phyloP scores from a whole-genome alignment of 2,329 filamentous ascomycete genomes.

The Calonectria leucothoes region DNA sequence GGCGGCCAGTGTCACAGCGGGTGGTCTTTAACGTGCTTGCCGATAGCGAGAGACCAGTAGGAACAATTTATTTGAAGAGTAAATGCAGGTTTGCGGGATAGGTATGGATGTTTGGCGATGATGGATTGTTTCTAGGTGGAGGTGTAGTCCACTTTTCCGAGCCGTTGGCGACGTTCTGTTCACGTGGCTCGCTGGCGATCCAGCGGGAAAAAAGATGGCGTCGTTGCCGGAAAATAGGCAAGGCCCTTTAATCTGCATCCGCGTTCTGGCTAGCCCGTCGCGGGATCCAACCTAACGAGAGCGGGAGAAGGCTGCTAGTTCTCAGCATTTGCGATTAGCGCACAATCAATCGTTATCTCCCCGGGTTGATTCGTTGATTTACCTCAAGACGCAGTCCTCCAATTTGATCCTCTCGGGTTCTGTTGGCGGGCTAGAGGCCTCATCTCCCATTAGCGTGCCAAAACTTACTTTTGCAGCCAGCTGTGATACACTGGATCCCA shows the following conservation, averaged over 20 bases:
- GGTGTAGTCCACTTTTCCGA: background rate
- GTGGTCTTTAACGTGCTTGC: background rate
- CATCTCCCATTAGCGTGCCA: background rate
- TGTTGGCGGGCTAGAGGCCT: background rate
- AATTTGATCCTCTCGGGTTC: background rate
- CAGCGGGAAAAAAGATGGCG: background rate
- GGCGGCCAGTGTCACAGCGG: background rate
- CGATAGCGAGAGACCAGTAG: background rate
- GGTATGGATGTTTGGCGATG: background rate
- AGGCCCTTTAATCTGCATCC: background rate
- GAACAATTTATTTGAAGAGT: background rate
- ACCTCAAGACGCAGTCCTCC: background rate
- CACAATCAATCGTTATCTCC: background rate
- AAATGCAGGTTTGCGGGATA: background rate
- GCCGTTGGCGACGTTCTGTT: background rate
- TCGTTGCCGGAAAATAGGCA: background rate
- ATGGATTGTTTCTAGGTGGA: background rate
- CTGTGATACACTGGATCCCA: background rate
- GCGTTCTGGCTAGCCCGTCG: background rate
- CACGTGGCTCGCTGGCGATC: background rate
- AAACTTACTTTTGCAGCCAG: background rate
- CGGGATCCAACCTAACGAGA: background rate
- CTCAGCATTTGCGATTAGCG: background rate
- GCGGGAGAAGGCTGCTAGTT: background rate
- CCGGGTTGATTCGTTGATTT: background rate